A percentile compares a stretch with the other conserved stretches of the same genome.
Conservation (phyloP, 495 filamentous ascomycete genomes). For the Parathielavia appendiculata region DNA sequence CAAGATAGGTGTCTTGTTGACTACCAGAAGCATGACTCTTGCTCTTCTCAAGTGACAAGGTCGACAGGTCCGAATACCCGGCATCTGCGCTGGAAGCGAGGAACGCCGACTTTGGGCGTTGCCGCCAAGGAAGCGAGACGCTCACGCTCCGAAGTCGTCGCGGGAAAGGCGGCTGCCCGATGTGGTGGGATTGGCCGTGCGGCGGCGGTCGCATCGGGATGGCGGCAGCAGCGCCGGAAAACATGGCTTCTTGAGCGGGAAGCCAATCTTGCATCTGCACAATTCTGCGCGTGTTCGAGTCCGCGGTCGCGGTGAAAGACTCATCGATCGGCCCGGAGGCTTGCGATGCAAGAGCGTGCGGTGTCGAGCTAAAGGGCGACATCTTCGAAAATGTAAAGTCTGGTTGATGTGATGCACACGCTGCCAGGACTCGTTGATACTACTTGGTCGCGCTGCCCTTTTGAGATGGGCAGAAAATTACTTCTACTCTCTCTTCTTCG, state of each 20-base stretch:
- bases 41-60: constrained; percentile 31
- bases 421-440: neutral
- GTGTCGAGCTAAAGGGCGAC: constrained; percentile 4
- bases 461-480: neutral
- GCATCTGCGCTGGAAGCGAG: constrained; percentile 20
- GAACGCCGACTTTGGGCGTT: constrained; percentile 30
- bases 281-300: constrained; percentile 23
- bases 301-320: constrained; percentile 9
- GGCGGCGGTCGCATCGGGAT: constrained; percentile 4
- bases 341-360: constrained; percentile 5
- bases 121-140: constrained; percentile 35
- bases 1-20: constrained; percentile 16
- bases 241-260: constrained; percentile 29
- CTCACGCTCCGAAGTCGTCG: constrained; percentile 36
- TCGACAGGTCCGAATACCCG: constrained; percentile 13
- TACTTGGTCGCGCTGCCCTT: neutral
- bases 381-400: constrained; percentile 9
- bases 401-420: neutral
- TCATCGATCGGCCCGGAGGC: neutral
- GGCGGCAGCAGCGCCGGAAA: constrained; percentile 16
- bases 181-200: constrained; percentile 12
- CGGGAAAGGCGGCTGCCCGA: constrained; percentile 9
- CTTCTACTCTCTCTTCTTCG: neutral
- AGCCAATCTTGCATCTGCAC: constrained; percentile 37
- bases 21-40: constrained; percentile 29